Base-by-base conservation (phyloP, 2,329 filamentous ascomycete species). In the Pestalotiopsis sp. region DNA sequence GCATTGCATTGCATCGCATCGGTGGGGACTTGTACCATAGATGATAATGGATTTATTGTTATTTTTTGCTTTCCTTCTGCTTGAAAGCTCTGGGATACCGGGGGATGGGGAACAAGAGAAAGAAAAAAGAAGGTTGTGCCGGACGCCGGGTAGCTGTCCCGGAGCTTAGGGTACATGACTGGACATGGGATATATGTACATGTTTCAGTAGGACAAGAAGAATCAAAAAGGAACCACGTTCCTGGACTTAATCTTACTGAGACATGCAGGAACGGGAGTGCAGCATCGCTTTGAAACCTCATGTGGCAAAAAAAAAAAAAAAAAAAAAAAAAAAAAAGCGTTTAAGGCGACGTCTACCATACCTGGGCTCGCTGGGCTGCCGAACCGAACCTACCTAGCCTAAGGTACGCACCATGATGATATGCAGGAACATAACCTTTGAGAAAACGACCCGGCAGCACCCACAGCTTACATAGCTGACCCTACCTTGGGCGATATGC, bases 391-490 rank as follows among this genome's bases (percentile, higher is more conserved):
- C 57, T 59, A 27, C 31, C 31, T 5, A 31, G 9, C 31, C 31
- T 9, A 36, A 9, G 31, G 31, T 36, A 36, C 31, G 57, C 27
- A 27, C 57, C 12, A 23, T 27, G 14, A 36, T 27, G 27, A 36
- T 36, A 59, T 59, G 57, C 57, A 59, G 57, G 57, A 59, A 59
- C 57, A 59, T 27, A 59, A 59, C 13, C 27, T 59, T 59, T 17
- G 6, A 23, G 20, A n/a, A n/a, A n/a, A 20, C 45, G 31, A 36
- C 17, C 9, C 20, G n/a, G 45, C 45, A 23, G 45, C 45, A 52
- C 45, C 41, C 20, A 52, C 45, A n/a, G 20, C 45, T n/a, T n/a
- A 52, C 45, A 13, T 52, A 52, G 17, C 41, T 52, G 20, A n/a
- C n/a, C 45, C 9, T 9, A 23, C 45, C 45, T 36, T 25, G 23